phyloP scores from a whole-genome alignment of 805 yeast species.

The Wickerhamomyces chambardii region DNA sequence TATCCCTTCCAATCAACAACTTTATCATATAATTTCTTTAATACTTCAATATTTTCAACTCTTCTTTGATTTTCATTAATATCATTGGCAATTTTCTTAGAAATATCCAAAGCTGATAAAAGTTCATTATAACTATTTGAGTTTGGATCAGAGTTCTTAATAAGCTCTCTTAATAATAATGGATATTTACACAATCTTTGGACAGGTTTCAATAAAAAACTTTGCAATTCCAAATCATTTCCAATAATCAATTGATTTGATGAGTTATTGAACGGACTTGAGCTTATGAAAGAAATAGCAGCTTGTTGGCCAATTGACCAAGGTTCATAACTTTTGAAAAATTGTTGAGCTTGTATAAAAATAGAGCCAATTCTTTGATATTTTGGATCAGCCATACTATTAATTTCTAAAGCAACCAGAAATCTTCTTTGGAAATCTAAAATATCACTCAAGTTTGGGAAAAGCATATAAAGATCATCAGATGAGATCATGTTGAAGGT shows the following conservation, averaged over 20 bases:
- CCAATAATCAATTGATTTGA: conserved; percentile 55
- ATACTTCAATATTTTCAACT: conserved; percentile 72
- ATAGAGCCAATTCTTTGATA: conserved; percentile 85
- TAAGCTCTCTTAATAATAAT: conserved; percentile 62
- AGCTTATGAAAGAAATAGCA: conserved; percentile 70
- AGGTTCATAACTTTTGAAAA: conserved; percentile 84
- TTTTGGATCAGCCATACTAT: conserved; percentile 62
- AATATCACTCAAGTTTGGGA: conserved; percentile 77
- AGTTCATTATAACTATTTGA: conserved; percentile 60
- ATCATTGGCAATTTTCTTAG: conserved; percentile 76
- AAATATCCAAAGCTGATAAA: conserved; percentile 56
- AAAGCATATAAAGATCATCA: conserved; percentile 72
- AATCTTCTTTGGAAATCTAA: conserved; percentile 91
- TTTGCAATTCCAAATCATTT: conserved; percentile 83
- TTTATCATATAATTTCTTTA: conserved; percentile 60
- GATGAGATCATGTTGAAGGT: conserved; percentile 60
- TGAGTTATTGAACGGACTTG: conserved; percentile 46
- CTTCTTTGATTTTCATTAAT: conserved; percentile 93
- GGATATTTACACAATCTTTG: conserved; percentile 97
- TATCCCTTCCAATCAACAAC: conserved; percentile 93
- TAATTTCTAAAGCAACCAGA: conserved; percentile 81
- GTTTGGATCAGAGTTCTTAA: conserved; percentile 49
- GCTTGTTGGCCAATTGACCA: conserved; percentile 89
- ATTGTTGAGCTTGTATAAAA: conserved; percentile 77
- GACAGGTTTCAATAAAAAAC: conserved; percentile 86